Conservation (phyloP, 1,139 yeast species). For the Yamadazyma atlantica region DNA sequence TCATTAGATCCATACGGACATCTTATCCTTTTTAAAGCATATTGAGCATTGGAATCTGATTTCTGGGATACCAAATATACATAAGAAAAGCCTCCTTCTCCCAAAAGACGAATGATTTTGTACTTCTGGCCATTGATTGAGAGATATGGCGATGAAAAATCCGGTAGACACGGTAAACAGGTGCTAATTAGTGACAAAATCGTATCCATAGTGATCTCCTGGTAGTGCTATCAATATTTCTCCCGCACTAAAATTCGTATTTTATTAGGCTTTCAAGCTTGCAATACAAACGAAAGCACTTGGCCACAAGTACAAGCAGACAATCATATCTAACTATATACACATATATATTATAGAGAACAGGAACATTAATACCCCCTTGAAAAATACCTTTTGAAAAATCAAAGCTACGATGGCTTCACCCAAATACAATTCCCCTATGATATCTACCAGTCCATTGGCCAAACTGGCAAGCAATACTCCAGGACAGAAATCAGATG, state of each 20-base stretch:
- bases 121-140: constrained; percentile 51
- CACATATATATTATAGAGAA: no score
- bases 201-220: constrained; percentile 10
- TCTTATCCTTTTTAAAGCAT: constrained; percentile 81
- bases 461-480: neutral
- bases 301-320: no score
- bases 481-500: neutral
- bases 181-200: constrained; percentile 22
- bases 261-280: no score
- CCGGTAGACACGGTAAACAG: constrained; percentile 47
- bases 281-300: no score
- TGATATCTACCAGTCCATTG: neutral
- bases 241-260: no score
- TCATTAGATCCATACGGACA: constrained; percentile 87
- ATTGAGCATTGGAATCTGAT: constrained; percentile 48
- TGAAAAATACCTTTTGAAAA: no score
- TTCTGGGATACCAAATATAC: constrained; percentile 70
- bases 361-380: neutral
- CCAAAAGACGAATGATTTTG: constrained; percentile 66
- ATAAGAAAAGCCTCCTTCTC: constrained; percentile 89
- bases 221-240: neutral
- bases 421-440: neutral
- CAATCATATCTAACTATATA: no score
- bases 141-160: constrained; percentile 44
- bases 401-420: no score